A percentile compares a stretch with the other conserved stretches of the same genome.
Evolutionary conservation across 2,329 filamentous ascomycete genomes (phyloP).

Genomic region (Trichoderma harzianum): DNA sequence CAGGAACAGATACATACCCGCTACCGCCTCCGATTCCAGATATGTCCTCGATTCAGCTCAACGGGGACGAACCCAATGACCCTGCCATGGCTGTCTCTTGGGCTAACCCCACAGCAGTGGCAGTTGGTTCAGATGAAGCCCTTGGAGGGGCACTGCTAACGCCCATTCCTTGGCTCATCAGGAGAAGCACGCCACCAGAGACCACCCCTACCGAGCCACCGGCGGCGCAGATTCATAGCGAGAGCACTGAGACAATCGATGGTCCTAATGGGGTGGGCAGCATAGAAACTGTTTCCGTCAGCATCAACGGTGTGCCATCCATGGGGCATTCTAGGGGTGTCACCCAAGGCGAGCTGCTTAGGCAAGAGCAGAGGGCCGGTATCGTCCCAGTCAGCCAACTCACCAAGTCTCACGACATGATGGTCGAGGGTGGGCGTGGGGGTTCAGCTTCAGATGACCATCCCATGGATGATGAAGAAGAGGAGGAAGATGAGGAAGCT

Average conservation of each 20-base stretch:
- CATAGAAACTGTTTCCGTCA: conserved; percentile 77
- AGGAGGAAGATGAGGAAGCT: conserved; percentile 48
- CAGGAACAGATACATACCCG: conserved; percentile 74
- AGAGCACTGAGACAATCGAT: conserved; percentile 76
- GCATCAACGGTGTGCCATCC: conserved; percentile 65
- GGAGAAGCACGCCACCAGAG: conserved; percentile 32
- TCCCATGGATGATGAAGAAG: conserved; percentile 45
- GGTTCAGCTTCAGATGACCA: conserved; percentile 30
- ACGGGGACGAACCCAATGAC: conserved; percentile 54
- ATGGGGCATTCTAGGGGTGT: conserved; percentile 53
- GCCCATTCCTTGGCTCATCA: conserved; percentile 83
- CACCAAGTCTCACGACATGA: conserved; percentile 39
- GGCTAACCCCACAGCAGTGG: conserved; percentile 45
- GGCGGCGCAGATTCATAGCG: conserved; percentile 54
- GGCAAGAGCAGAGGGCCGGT: conserved; percentile 82
- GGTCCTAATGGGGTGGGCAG: conserved; percentile 75
- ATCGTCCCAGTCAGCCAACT: conserved; percentile 68
- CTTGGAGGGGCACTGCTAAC: conserved; percentile 88
- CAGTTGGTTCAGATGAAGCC: conserved; percentile 79
- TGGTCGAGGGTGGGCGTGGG: conserved; percentile 30
- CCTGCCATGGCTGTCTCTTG: conserved; percentile 42
- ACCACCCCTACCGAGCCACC: conserved; percentile 23
- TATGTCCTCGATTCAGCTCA: conserved; percentile 54
- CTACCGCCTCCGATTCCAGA: conserved; percentile 66
- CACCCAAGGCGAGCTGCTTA: conserved; percentile 78